Percentiles rank a stretch among this genome's conserved stretches.
Conservation (phyloP, 2,329 filamentous ascomycete genomes). For the Emergomyces pasteurianus region DNA sequence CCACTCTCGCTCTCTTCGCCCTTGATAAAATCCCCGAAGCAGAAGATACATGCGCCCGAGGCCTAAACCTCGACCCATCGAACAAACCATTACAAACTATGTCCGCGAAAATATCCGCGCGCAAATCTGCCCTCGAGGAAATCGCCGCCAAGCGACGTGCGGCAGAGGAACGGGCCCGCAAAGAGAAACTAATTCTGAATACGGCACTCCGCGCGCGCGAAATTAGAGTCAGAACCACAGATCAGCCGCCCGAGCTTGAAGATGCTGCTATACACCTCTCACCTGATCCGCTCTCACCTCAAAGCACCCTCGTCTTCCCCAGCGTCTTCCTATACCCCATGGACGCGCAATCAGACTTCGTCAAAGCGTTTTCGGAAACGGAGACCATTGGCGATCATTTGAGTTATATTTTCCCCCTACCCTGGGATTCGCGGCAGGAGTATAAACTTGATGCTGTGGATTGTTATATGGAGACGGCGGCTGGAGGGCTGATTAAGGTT, state of each 20-base stretch:
- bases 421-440: slow-evolving; percentile 63
- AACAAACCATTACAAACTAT: slow-evolving; percentile 58
- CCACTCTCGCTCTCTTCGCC: slow-evolving; percentile 62
- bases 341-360: slow-evolving; percentile 72
- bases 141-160: slow-evolving; percentile 44
- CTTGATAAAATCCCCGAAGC: slow-evolving; percentile 72
- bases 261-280: slow-evolving; percentile 62
- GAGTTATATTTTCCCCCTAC: slow-evolving; percentile 71
- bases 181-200: slow-evolving; percentile 50
- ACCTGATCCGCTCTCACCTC: slow-evolving; percentile 60
- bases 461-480: slow-evolving; percentile 75
- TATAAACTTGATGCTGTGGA: slow-evolving; percentile 60
- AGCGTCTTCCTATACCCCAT: slow-evolving; percentile 75
- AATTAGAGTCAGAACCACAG: slow-evolving; percentile 55
- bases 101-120: slow-evolving; percentile 49
- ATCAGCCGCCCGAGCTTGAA: slow-evolving; percentile 72
- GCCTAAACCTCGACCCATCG: slow-evolving; percentile 56
- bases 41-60: slow-evolving; percentile 62
- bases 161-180: slow-evolving; percentile 35
- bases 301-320: slow-evolving; percentile 62
- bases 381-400: slow-evolving; percentile 67
- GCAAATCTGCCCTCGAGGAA: slow-evolving; percentile 44
- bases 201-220: slow-evolving; percentile 57
- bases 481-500: slow-evolving; percentile 74
- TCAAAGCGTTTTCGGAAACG: slow-evolving; percentile 74